phyloP scores from a whole-genome alignment of 1,284 basidiomycete genomes.

The Dichomitus squalens region DNA sequence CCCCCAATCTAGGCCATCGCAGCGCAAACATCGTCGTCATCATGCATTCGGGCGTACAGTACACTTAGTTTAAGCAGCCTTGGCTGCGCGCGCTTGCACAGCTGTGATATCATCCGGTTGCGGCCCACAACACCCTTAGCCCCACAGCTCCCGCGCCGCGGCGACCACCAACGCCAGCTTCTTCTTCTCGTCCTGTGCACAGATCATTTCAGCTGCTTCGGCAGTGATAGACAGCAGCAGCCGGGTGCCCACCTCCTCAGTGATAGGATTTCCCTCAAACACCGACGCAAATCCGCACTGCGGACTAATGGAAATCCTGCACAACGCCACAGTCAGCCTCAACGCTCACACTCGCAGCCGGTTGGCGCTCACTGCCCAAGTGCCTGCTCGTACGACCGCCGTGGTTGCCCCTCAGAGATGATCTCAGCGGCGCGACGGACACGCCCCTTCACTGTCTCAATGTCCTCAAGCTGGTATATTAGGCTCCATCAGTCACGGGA shows the following conservation, averaged over 20 bases:
- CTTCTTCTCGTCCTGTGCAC: slow-evolving; percentile 32
- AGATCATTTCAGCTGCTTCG: not conserved
- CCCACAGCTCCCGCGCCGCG: slow-evolving; percentile 56
- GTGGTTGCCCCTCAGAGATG: slow-evolving; percentile 52
- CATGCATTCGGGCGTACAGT: not conserved
- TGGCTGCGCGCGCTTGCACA: too few relatives aligned
- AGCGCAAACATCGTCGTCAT: not conserved
- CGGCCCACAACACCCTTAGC: slow-evolving; percentile 12
- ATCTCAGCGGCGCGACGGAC: slow-evolving; percentile 65
- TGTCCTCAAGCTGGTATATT: slow-evolving; percentile 54
- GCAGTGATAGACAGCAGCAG: slow-evolving; percentile 13
- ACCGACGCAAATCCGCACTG: slow-evolving; percentile 79
- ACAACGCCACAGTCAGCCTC: slow-evolving; percentile 5
- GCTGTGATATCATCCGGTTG: too few relatives aligned
- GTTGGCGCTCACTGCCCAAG: slow-evolving; percentile 53
- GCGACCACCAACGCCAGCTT: slow-evolving; percentile 56
- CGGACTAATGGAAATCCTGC: slow-evolving; percentile 65
- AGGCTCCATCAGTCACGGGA: slow-evolving; percentile 2
- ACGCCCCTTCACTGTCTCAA: slow-evolving; percentile 55
- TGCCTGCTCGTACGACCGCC: slow-evolving; percentile 54
- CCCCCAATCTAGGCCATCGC: not conserved
- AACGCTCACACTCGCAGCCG: not conserved
- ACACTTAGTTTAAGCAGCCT: too few relatives aligned
- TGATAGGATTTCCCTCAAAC: slow-evolving; percentile 65
- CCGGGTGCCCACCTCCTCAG: slow-evolving; percentile 56